These are phyloP conservation scores for Malassezia nana DNA, from an alignment of 1,284 basidiomycete species.

Conservation along the genomic window DNA sequence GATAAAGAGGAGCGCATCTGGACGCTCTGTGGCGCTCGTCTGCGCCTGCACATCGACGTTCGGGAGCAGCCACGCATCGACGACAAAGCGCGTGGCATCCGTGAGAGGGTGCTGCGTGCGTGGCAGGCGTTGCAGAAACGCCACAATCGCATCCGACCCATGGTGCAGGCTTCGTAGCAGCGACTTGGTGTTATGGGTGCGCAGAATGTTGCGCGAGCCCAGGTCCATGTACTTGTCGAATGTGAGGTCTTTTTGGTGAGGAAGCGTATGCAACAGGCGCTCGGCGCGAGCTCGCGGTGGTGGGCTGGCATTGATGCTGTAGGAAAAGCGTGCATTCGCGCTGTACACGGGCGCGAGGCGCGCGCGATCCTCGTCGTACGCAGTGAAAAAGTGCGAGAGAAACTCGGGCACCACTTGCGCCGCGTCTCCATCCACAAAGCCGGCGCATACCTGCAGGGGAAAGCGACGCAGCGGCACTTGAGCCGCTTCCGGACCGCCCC, in stretches of 20 bases:
- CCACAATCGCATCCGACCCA: constrained; percentile 61
- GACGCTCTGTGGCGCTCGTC: constrained; percentile 42
- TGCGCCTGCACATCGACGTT: constrained; percentile 50
- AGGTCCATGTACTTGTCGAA: constrained; percentile 60
- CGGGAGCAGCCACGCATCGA: constrained; percentile 65
- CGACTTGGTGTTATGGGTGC: constrained; percentile 26
- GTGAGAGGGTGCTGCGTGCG: constrained; percentile 65
- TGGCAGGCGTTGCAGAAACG: constrained; percentile 60
- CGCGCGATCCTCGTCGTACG: constrained; percentile 68
- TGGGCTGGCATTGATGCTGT: constrained; percentile 69
- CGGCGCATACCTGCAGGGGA: constrained; percentile 61
- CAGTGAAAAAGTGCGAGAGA: constrained; percentile 62
- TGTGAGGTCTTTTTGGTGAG: constrained; percentile 67
- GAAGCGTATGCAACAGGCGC: constrained; percentile 52
- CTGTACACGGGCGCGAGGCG: constrained; percentile 67
- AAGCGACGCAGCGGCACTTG: constrained; percentile 52
- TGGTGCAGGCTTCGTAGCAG: constrained; percentile 52
- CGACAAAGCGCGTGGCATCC: constrained; percentile 61
- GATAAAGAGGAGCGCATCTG: constrained; percentile 59
- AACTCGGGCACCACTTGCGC: constrained; percentile 61
- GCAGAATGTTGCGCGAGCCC: constrained; percentile 43
- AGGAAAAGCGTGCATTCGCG: constrained; percentile 74
- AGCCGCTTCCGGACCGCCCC: constrained; percentile 30
- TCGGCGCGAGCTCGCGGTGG: constrained; percentile 57
- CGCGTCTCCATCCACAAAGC: constrained; percentile 64